Conservation (phyloP, 441 rosid genomes). For the Euphorbia neoarborescens region DNA sequence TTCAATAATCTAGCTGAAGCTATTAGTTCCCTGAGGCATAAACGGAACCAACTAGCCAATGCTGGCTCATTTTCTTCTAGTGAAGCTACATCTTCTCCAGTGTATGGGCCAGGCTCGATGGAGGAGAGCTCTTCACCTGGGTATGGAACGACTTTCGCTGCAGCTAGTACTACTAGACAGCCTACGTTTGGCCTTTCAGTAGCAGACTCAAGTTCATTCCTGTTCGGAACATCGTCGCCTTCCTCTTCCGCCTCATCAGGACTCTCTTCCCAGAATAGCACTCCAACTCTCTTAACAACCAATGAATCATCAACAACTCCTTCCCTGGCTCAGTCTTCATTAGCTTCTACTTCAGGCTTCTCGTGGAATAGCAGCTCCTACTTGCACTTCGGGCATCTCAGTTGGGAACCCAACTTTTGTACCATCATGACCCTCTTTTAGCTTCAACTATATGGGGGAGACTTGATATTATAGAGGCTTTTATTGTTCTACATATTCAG, state of each 20-base stretch:
- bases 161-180: constrained; percentile 8
- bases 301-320: constrained; percentile 29
- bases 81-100: no score
- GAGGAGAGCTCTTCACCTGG: constrained; percentile 4
- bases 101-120: constrained; percentile 16
- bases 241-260: constrained; percentile 30
- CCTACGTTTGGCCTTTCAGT: constrained; percentile 8
- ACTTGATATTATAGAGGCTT: no score
- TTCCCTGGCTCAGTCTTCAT: constrained; percentile 19
- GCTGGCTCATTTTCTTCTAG: no score
- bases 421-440: constrained; percentile 37
- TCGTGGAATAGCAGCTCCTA: constrained; percentile 25
- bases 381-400: constrained; percentile 25
- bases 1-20: no score
- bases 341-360: constrained; percentile 31
- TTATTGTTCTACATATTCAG: no score
- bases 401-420: constrained; percentile 37
- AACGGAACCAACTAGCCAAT: no score
- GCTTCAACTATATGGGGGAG: constrained; percentile 38
- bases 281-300: constrained; percentile 26
- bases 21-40: no score
- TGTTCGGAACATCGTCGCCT: constrained; percentile 22
- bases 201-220: constrained; percentile 16
- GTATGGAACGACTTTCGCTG: constrained; percentile 3
- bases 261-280: constrained; percentile 31